Evolutionary conservation across 2,329 filamentous ascomycete species (phyloP).

Genomic region (Talaromyces sp.): DNA sequence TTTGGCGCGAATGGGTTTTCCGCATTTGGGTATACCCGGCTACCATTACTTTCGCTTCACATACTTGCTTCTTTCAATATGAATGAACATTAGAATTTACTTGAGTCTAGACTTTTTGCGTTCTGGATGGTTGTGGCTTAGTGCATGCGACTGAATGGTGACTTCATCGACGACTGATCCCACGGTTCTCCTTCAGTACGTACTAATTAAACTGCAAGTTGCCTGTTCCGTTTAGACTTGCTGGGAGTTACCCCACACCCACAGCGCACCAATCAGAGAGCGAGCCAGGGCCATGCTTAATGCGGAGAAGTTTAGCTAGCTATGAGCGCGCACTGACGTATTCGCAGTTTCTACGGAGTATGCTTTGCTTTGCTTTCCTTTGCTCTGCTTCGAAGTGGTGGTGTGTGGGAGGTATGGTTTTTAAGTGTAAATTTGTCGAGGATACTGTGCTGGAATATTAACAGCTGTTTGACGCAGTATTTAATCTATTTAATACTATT

Average conservation of each 20-base stretch:
- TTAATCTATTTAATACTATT: too few relatives aligned
- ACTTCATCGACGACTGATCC: background rate
- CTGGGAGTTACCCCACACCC: background rate
- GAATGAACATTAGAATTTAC: background rate
- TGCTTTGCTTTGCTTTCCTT: too few relatives aligned
- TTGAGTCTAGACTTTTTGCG: background rate
- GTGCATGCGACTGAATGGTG: background rate
- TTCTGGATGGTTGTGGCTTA: background rate
- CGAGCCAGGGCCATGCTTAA: background rate
- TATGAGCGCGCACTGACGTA: background rate
- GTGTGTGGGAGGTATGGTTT: too few relatives aligned
- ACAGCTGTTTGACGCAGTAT: too few relatives aligned
- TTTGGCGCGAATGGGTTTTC: slow-evolving; percentile 1
- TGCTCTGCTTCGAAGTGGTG: too few relatives aligned
- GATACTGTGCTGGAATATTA: too few relatives aligned
- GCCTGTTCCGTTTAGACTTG: background rate
- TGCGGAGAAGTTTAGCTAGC: background rate
- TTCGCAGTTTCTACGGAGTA: background rate
- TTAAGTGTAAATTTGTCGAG: too few relatives aligned
- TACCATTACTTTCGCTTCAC: background rate
- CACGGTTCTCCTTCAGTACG: background rate
- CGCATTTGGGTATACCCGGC: slow-evolving; percentile 2
- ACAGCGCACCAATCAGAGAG: background rate
- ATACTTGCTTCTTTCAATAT: background rate
- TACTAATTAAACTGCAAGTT: background rate